Base-by-base conservation (phyloP, 2,329 filamentous ascomycete genomes). In the Colletotrichum cereale region DNA sequence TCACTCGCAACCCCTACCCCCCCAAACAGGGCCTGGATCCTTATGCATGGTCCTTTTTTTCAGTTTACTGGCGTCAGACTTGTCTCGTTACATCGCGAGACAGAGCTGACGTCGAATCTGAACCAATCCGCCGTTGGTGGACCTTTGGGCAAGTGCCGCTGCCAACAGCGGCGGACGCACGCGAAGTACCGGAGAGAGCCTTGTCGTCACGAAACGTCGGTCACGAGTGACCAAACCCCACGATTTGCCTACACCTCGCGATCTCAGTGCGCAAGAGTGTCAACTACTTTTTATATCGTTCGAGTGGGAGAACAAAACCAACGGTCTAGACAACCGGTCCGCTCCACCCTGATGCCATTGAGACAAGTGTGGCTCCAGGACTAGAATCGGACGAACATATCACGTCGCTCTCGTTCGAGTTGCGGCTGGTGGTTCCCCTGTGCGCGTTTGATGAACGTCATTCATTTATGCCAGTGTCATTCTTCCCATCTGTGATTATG, bases 241-340 rank as follows among this genome's bases (percentile, higher is more conserved):
- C 87, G 83, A 83, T 85, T 86, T 90, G 86, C 88, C 88, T 89
- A 85, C 88, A 88, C 87, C 84, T 87, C 81, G 84, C 86, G 85
- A 84, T 81, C 77, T 85, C 84, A 81, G 84, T 90, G 85, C 86
- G 85, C 86, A 83, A 81, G 84, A 81, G 84, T 87, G 88, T 89
- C 83, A 89, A 88, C 85, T 88, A 87, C 53, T 78, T 80, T 71
- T 71, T 81, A 82, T 80, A 83, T 84, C 83, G 82, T 84, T 89
- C 87, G 86, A 86, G 87, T 80, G 87, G 90, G 88, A 88, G 86
- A 90, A 87, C 90, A 85, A 86, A 89, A 78, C 82, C 81, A 80
- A 85, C 80, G 88, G 88, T 87, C 88, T 90, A 90, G 88, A 90
- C 88, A 90, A 87, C 88, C 88, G 79, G 87, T 89, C 88, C 86